Evolutionary conservation across 2,329 filamentous ascomycete species (phyloP).

Genomic region (Setomelanomma holmii): DNA sequence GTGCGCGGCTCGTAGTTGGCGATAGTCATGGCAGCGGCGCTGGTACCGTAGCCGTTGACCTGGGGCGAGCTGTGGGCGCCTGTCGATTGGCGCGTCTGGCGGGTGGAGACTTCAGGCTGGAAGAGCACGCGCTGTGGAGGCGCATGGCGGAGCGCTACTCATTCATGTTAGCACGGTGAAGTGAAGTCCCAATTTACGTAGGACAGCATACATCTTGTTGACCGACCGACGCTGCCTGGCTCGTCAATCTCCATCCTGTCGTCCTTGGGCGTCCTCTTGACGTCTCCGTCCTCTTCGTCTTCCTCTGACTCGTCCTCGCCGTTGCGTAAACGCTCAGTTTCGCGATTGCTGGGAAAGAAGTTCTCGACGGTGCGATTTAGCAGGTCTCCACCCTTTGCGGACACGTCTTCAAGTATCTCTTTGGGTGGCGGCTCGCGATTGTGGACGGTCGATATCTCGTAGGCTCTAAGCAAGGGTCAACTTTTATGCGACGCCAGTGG

Average conservation of each 20-base stretch:
- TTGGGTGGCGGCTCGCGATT: constrained; percentile 83
- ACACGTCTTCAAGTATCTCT: constrained; percentile 81
- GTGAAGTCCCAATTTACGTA: too few species aligned
- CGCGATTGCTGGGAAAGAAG: constrained; percentile 63
- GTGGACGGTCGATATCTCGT: constrained; percentile 81
- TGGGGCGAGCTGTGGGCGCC: constrained; percentile 52
- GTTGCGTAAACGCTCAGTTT: constrained; percentile 57
- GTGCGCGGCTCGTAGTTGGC: constrained; percentile 74
- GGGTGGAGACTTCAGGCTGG: constrained; percentile 76
- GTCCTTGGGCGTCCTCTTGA: constrained; percentile 56
- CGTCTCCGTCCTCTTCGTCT: constrained; percentile 52
- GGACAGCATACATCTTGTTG: constrained; percentile 40
- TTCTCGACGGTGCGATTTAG: constrained; percentile 80
- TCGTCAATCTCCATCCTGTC: constrained; percentile 56
- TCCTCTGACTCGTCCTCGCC: constrained; percentile 63
- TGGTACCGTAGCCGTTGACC: constrained; percentile 49
- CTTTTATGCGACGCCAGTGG: constrained; percentile 6
- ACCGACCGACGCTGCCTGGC: constrained; percentile 49
- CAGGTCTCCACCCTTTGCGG: constrained; percentile 83
- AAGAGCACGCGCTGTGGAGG: constrained; percentile 85
- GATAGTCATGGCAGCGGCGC: constrained; percentile 62
- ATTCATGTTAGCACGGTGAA: constrained; percentile 43
- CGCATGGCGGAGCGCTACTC: constrained; percentile 71
- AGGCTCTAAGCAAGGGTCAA: constrained; percentile 62
- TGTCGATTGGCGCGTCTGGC: constrained; percentile 65